Evolutionary conservation across 2,329 filamentous ascomycete genomes (phyloP).

Genomic region (Lecanicillium sp.): DNA sequence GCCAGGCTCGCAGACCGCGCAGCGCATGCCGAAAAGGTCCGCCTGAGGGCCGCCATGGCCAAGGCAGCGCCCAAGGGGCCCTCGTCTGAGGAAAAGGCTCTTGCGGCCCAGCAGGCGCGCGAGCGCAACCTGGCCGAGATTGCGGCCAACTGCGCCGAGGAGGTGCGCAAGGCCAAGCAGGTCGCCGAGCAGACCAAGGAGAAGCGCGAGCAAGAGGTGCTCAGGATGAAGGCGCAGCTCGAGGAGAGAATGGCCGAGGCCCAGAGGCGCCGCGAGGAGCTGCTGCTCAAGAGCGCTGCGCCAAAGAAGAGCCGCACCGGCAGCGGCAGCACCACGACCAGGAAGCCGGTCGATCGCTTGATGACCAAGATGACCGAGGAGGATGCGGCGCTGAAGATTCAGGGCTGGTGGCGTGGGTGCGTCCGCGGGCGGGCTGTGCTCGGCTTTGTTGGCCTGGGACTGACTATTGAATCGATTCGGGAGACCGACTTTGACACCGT

Average conservation of each 20-base stretch:
- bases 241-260: constrained; percentile 74
- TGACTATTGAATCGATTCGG: constrained; percentile 63
- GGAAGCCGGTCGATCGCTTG: constrained; percentile 40
- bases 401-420: constrained; percentile 60
- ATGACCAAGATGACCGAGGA: constrained; percentile 44
- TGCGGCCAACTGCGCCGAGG: constrained; percentile 71
- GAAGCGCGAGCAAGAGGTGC: constrained; percentile 66
- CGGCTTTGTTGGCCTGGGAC: constrained; percentile 57
- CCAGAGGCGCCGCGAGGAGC: constrained; percentile 60
- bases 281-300: constrained; percentile 44
- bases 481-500: constrained; percentile 69
- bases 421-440: constrained; percentile 52
- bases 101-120: constrained; percentile 69
- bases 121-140: constrained; percentile 79
- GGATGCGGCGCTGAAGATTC: constrained; percentile 57
- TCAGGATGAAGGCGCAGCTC: constrained; percentile 64
- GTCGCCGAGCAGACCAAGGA: constrained; percentile 78
- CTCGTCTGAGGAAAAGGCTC: constrained; percentile 64
- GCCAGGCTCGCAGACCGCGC: constrained; percentile 72
- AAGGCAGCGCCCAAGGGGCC: constrained; percentile 61
- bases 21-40: constrained; percentile 76
- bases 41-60: constrained; percentile 64
- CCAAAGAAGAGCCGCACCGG: constrained; percentile 32
- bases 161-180: constrained; percentile 74
- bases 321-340: constrained; percentile 45